Conservation (phyloP, 345 rosid species). For the Eucalyptus tenuipes region DNA sequence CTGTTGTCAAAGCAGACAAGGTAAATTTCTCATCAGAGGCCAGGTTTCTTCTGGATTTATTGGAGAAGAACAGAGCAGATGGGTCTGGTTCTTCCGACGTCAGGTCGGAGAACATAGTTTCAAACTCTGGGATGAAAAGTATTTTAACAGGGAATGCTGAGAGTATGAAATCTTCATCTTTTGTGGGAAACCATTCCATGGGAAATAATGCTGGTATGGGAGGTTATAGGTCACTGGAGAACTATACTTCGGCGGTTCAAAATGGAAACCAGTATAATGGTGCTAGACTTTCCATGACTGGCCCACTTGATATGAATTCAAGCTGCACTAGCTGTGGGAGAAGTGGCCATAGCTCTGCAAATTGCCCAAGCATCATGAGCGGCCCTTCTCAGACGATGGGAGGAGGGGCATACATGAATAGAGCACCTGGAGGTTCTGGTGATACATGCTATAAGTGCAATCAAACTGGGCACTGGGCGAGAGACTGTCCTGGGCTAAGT, state of each 20-base stretch:
- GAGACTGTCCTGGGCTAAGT: slow-evolving; percentile 38
- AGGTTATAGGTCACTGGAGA: slow-evolving; percentile 17
- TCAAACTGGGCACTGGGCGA: slow-evolving; percentile 62
- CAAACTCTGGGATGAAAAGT: slow-evolving; percentile 5
- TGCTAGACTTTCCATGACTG: slow-evolving; percentile 8
- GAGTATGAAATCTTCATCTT: slow-evolving; percentile 13
- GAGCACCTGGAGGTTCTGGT: slow-evolving; percentile 1
- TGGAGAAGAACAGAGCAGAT: slow-evolving; percentile 37
- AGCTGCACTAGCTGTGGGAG: slow-evolving; percentile 52
- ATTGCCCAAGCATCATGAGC: slow-evolving; percentile 62
- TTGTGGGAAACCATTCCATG: not conserved
- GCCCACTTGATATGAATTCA: not conserved
- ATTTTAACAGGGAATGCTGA: slow-evolving; percentile 14
- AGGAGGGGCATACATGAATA: slow-evolving; percentile 15
- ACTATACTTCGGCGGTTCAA: slow-evolving; percentile 23
- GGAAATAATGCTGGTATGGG: not conserved
- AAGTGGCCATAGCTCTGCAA: slow-evolving; percentile 48
- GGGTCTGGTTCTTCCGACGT: slow-evolving; percentile 7
- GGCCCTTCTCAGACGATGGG: slow-evolving; percentile 28
- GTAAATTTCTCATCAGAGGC: slow-evolving; percentile 47
- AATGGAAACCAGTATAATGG: slow-evolving; percentile 30
- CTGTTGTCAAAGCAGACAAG: slow-evolving; percentile 67
- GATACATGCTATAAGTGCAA: slow-evolving; percentile 46
- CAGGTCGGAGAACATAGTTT: slow-evolving; percentile 15
- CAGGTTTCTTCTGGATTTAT: slow-evolving; percentile 44